Base-by-base conservation (phyloP, 2,329 filamentous ascomycete genomes). In the Cadophora sp. region DNA sequence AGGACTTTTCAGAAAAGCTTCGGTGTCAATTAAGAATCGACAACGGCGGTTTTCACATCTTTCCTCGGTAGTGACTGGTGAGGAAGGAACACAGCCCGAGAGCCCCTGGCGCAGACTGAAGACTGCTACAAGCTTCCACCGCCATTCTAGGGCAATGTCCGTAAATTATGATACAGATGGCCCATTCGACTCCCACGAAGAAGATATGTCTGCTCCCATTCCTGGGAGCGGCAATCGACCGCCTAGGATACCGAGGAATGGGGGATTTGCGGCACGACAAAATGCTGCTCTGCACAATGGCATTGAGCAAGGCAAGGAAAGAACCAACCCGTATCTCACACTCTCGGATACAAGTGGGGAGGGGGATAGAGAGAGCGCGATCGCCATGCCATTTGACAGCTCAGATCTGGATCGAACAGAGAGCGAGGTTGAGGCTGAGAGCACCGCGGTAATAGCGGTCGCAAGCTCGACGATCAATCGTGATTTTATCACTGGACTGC, bases 291-390 rank as follows among this genome's bases (percentile, higher is more conserved):
- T 59, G 31, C 56, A 59, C 31, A 59, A 59, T 40, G 31, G 56
- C 16, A 40, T 59, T 16, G 56, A 59, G 34, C 56, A 59, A 14
- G 34, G 34, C 31, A 59, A 14, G 14, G 56, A 59, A 24, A 59
- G 31, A 26, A 22, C n/a, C n/a, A 59, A 59, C 14, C 34, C 56
- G 9, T 43, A 59, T 22, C 34, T 59, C 22, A 40, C 31, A 43
- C 31, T 58, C 26, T 55, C 51, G n/a, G 27, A 58, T 22, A 31
- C 55, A 58, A 37, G 75, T 22, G 73, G 72, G 37, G 65, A 74
- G 22, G 87, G 85, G 71, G 87, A 91, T 71, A 81, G 84, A 29
- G 88, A 91, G 78, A 90, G 89, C 73, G 88, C 88, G 24, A 89
- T 91, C 63, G 87, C 87, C 37, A 90, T 91, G 61, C 81, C 83